phyloP scores from a whole-genome alignment of 2,329 filamentous ascomycete genomes.

The Trichoderma breve region DNA sequence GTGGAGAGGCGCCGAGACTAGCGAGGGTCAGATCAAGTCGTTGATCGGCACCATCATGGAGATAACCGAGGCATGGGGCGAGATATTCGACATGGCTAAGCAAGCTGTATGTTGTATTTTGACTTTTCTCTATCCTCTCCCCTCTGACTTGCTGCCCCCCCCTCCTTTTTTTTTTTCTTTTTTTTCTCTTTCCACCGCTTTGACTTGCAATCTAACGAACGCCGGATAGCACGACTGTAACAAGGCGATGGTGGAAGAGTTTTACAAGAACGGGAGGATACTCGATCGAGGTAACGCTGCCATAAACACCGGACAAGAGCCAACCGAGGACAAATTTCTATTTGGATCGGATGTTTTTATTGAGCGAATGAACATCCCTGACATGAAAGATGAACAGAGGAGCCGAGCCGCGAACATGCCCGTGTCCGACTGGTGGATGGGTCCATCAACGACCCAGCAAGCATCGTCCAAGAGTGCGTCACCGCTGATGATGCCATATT shows the following conservation, averaged over 20 bases:
- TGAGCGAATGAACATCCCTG: constrained; percentile 8
- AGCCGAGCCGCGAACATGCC: constrained; percentile 24
- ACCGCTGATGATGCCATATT: constrained; percentile 15
- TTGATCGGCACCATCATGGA: constrained; percentile 36
- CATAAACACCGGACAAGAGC: constrained; percentile 17
- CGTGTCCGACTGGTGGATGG: constrained; percentile 25
- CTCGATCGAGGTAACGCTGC: constrained; percentile 25
- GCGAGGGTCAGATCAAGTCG: constrained; percentile 33
- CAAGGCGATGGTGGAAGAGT: constrained; percentile 32
- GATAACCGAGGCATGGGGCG: constrained; percentile 35
- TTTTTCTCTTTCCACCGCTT: no score
- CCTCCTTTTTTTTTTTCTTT: no score
- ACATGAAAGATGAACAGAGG: constrained; percentile 25
- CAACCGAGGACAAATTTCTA: constrained; percentile 19
- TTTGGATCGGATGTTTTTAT: constrained; percentile 4
- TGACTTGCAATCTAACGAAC: no score
- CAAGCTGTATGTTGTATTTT: constrained; percentile 28
- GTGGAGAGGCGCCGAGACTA: constrained; percentile 33
- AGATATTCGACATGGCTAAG: constrained; percentile 30
- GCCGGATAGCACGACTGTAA: constrained; percentile 30
- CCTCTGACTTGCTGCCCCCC: no score
- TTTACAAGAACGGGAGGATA: constrained; percentile 32
- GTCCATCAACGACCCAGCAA: constrained; percentile 10
- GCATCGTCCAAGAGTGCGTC: constrained; percentile 3
- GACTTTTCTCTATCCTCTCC: no score